Evolutionary conservation across 2,329 filamentous ascomycete genomes (phyloP).

Genomic region (Diaporthe ampelina): DNA sequence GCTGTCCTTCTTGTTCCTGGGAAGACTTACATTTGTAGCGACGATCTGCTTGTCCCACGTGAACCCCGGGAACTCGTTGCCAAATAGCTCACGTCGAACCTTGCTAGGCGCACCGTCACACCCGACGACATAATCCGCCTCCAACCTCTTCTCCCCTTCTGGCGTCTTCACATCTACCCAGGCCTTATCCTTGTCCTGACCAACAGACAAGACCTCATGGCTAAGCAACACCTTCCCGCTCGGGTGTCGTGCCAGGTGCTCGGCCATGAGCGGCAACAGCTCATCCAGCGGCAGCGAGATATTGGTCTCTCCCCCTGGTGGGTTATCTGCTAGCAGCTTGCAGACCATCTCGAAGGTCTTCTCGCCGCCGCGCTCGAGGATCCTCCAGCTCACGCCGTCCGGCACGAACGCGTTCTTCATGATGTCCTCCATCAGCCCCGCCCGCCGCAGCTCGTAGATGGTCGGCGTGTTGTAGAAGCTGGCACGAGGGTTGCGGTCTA

Average conservation of each 20-base stretch:
- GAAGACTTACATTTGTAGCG: slow-evolving; percentile 60
- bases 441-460: slow-evolving; percentile 47
- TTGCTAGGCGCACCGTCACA: slow-evolving; percentile 60
- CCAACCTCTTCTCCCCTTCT: slow-evolving; percentile 44
- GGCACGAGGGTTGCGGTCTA: slow-evolving; percentile 50
- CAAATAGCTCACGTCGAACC: slow-evolving; percentile 57
- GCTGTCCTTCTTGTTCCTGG: no score
- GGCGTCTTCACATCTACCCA: slow-evolving; percentile 50
- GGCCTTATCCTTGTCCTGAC: slow-evolving; percentile 51
- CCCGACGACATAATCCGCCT: slow-evolving; percentile 60
- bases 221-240: slow-evolving; percentile 54
- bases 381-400: slow-evolving; percentile 48
- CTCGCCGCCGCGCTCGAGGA: slow-evolving; percentile 42
- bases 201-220: slow-evolving; percentile 55
- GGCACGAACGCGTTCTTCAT: slow-evolving; percentile 45
- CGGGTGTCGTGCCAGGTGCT: slow-evolving; percentile 51
- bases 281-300: slow-evolving; percentile 59
- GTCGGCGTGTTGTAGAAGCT: slow-evolving; percentile 49
- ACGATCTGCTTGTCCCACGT: slow-evolving; percentile 65
- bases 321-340: slow-evolving; percentile 39
- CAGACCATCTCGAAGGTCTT: slow-evolving; percentile 41
- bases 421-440: slow-evolving; percentile 49
- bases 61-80: slow-evolving; percentile 59
- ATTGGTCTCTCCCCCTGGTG: slow-evolving; percentile 48
- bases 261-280: slow-evolving; percentile 57